phyloP scores from a whole-genome alignment of 257 asterid species.

The Nicotiana attenuata region DNA sequence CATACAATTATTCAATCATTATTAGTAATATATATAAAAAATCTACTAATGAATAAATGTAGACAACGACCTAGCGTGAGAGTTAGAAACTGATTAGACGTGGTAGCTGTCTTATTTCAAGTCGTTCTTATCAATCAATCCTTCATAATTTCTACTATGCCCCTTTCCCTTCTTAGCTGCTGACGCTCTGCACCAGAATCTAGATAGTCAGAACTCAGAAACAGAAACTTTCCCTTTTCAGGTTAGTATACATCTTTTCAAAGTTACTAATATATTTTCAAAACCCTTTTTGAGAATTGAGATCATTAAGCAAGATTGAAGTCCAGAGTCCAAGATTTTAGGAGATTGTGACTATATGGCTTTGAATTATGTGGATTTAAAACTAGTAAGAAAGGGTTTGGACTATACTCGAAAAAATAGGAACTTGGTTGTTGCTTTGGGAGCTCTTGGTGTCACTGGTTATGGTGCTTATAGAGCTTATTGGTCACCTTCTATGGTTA shows the following conservation, averaged over 20 bases:
- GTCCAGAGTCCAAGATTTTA: not conserved
- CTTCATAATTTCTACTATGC: not conserved
- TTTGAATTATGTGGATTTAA: slow-evolving; percentile 34
- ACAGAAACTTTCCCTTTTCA: not conserved
- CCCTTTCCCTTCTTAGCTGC: not conserved
- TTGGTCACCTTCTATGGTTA: slow-evolving; percentile 45
- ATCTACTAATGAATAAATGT: not conserved
- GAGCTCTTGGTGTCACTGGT: slow-evolving; percentile 44
- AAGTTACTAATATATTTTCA: too few relatives aligned
- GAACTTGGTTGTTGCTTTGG: slow-evolving; percentile 42
- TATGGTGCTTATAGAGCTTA: slow-evolving; percentile 51
- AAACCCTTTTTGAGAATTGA: not conserved
- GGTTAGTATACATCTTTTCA: not conserved
- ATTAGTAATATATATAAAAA: not conserved
- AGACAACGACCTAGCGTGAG: not conserved
- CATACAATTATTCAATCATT: not conserved
- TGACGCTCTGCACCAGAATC: not conserved
- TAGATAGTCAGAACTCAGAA: not conserved
- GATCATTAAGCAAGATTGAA: not conserved
- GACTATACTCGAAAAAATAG: slow-evolving; percentile 30
- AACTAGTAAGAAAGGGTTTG: slow-evolving; percentile 28
- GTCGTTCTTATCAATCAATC: not conserved
- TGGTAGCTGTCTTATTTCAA: slow-evolving; percentile 2
- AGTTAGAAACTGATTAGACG: not conserved
- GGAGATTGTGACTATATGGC: not conserved